These are phyloP conservation scores for Phytophthora constricta DNA, from an alignment of 352 stramenopile genomes.

Conservation along the genomic window DNA sequence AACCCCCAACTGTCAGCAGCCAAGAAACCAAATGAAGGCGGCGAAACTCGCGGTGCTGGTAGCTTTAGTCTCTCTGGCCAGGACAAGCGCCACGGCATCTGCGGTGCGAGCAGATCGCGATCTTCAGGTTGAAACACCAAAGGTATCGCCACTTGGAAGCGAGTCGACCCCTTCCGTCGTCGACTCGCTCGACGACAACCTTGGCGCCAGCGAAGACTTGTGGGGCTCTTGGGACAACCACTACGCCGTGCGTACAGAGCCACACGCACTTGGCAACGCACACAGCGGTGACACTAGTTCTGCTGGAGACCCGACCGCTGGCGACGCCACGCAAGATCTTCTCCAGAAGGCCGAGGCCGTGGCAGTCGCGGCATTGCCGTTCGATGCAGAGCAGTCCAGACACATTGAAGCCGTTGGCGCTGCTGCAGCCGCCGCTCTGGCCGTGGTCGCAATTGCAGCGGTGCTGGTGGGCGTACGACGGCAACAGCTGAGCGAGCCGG, in stretches of 20 bases:
- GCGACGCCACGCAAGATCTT: conserved; percentile 7
- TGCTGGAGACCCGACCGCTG: conserved; percentile 12
- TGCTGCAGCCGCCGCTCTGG: conserved; percentile 20
- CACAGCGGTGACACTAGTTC: conserved; percentile 19
- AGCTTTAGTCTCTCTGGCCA: background rate
- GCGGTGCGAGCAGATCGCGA: background rate
- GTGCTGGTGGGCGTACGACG: conserved; percentile 33
- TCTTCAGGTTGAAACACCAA: conserved; percentile 19
- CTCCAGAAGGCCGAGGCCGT: conserved; percentile 25
- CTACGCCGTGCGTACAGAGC: background rate
- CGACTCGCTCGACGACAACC: conserved; percentile 10
- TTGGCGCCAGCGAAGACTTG: conserved; percentile 28
- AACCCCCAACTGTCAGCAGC: conserved; percentile 21
- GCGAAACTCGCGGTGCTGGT: conserved; percentile 6
- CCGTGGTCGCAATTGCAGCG: conserved; percentile 25
- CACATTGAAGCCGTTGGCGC: conserved; percentile 7
- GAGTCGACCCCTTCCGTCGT: background rate
- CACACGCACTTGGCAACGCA: conserved; percentile 1
- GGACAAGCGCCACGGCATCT: background rate
- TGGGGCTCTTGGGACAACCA: conserved; percentile 19
- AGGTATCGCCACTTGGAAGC: background rate
- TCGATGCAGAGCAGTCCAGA: conserved; percentile 12
- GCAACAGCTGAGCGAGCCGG: conserved; percentile 39
- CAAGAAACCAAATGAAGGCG: conserved; percentile 19
- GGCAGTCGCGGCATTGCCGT: conserved; percentile 18